Conservation (phyloP, 768 basidiomycete species). For the Trametes gibbosa region DNA sequence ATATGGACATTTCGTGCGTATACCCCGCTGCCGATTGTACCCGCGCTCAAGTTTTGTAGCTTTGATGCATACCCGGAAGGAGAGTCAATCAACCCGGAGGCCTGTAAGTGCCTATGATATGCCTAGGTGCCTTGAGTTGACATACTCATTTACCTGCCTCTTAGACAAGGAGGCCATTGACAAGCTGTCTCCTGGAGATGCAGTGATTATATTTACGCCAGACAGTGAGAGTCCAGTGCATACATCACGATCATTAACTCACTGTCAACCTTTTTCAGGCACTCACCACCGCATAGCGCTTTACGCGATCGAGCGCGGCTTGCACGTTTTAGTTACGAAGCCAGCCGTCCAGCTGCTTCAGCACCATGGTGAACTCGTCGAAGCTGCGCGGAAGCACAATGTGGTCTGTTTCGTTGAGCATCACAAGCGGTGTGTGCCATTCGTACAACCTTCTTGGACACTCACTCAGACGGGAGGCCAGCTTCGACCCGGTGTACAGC, state of each 20-base stretch:
- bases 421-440: slow-evolving; percentile 67
- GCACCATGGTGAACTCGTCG: slow-evolving; percentile 78
- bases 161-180: slow-evolving; percentile 81
- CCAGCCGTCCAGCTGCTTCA: slow-evolving; percentile 85
- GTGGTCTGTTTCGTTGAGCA: slow-evolving; percentile 94
- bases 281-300: slow-evolving; percentile 85
- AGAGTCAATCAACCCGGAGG: slow-evolving; percentile 66
- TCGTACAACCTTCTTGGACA: background rate
- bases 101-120: slow-evolving; percentile 55
- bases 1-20: slow-evolving; percentile 78
- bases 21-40: background rate
- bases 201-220: slow-evolving; percentile 92
- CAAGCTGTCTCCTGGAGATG: slow-evolving; percentile 73
- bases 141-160: background rate
- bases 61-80: slow-evolving; percentile 81
- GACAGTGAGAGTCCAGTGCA: slow-evolving; percentile 58
- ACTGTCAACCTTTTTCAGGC: slow-evolving; percentile 35
- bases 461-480: slow-evolving; percentile 24
- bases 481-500: slow-evolving; percentile 89
- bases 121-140: background rate
- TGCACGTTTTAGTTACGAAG: slow-evolving; percentile 92
- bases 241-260: background rate
- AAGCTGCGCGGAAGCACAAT: slow-evolving; percentile 72
- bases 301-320: slow-evolving; percentile 79
- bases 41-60: slow-evolving; percentile 33